Evolutionary conservation across 108 stramenopile species (phyloP).

Genomic region (Cyclotella kingstonii): DNA sequence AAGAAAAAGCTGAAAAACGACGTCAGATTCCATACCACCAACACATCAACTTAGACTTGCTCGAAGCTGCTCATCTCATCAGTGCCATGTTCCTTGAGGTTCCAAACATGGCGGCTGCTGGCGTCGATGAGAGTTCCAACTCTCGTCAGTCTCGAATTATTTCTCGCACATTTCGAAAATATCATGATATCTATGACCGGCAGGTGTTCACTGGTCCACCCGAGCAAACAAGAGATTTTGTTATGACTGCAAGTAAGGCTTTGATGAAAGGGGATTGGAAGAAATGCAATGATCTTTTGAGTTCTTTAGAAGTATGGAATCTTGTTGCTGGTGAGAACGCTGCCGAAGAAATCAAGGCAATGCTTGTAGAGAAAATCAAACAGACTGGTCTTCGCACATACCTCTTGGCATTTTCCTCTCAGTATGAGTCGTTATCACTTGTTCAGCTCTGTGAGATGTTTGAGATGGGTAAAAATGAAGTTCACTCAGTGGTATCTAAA

Average conservation of each 20-base stretch:
- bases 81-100: conserved; percentile 98
- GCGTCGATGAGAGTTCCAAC: conserved; percentile 36
- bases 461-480: conserved; percentile 87
- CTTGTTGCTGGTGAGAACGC: conserved; percentile 85
- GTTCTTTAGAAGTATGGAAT: conserved; percentile 90
- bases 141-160: conserved; percentile 62
- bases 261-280: conserved; percentile 95
- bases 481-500: conserved; percentile 92
- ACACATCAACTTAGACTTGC: conserved; percentile 95
- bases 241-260: conserved; percentile 90
- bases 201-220: conserved; percentile 98
- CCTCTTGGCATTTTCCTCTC: conserved; percentile 85
- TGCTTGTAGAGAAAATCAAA: conserved; percentile 91
- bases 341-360: conserved; percentile 70
- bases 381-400: conserved; percentile 95
- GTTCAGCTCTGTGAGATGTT: conserved; percentile 93
- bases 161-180: conserved; percentile 93
- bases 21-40: conserved; percentile 95
- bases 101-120: conserved; percentile 90
- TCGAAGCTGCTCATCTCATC: conserved; percentile 96
- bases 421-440: conserved; percentile 92
- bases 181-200: conserved; percentile 88
- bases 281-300: conserved; percentile 75
- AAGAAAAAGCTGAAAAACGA: conserved; percentile 97
- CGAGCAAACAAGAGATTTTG: conserved; percentile 96